These are phyloP conservation scores for Emergomyces pasteurianus DNA, from an alignment of 2,329 filamentous ascomycete genomes.

Conservation along the genomic window DNA sequence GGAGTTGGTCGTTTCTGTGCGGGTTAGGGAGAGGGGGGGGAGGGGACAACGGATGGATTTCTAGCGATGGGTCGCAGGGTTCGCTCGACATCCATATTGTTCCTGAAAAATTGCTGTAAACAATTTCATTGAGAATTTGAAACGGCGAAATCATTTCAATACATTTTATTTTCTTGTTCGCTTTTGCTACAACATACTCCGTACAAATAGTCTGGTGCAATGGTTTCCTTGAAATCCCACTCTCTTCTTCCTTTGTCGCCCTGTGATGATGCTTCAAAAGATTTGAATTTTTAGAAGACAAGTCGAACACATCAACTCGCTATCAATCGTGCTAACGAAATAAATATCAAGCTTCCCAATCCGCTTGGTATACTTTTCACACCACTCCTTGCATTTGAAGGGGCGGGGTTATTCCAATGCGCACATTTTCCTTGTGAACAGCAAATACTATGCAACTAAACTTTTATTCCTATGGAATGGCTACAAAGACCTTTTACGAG, in stretches of 20 bases:
- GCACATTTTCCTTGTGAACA: neutral
- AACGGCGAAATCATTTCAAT: conserved; percentile 8
- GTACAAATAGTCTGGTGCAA: neutral
- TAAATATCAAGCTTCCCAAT: neutral
- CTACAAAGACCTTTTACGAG: neutral
- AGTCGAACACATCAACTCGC: neutral
- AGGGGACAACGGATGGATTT: conserved; percentile 6
- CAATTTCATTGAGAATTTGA: conserved; percentile 12
- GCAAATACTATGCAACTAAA: neutral
- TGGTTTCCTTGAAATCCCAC: neutral
- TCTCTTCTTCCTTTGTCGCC: neutral
- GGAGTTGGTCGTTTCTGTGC: conserved; percentile 22
- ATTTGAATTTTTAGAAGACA: neutral
- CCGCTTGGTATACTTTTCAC: too few relatives aligned
- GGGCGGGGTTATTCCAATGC: neutral
- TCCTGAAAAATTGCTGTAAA: conserved; percentile 10
- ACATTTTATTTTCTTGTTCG: neutral
- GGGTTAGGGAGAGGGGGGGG: conserved; percentile 26
- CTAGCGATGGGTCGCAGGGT: conserved; percentile 5
- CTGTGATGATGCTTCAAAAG: neutral
- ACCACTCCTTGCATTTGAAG: too few relatives aligned
- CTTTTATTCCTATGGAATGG: too few relatives aligned
- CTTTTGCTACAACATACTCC: neutral
- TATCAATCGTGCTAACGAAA: neutral
- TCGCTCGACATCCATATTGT: conserved; percentile 5